A percentile compares a stretch with the other conserved stretches of the same genome.
Conservation (phyloP, 768 basidiomycete species). For the Daedaleopsis sinensis region DNA sequence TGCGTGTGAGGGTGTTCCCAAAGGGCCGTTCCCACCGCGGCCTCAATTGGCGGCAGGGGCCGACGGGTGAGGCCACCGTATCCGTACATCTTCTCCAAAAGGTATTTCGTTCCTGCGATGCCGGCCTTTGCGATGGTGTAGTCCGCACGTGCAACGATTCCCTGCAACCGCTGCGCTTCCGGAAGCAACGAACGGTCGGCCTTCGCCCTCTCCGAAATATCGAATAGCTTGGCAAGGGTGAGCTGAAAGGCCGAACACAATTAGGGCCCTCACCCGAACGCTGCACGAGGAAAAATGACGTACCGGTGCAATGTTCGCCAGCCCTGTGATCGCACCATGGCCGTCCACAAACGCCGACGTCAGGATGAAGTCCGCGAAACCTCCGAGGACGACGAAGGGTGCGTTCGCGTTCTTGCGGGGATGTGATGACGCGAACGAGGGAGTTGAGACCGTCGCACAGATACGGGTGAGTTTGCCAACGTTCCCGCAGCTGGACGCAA, state of each 20-base stretch:
- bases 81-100: slow-evolving; percentile 72
- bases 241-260: slow-evolving; percentile 39
- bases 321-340: slow-evolving; percentile 89
- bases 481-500: slow-evolving; percentile 69
- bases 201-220: slow-evolving; percentile 58
- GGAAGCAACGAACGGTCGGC: slow-evolving; percentile 58
- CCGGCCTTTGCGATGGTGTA: slow-evolving; percentile 75
- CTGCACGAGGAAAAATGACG: slow-evolving; percentile 23
- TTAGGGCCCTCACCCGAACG: background rate
- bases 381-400: slow-evolving; percentile 85
- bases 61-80: slow-evolving; percentile 79
- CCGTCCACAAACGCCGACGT: slow-evolving; percentile 73
- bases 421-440: slow-evolving; percentile 55
- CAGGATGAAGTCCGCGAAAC: slow-evolving; percentile 82
- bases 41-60: slow-evolving; percentile 71
- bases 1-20: slow-evolving; percentile 75
- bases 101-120: slow-evolving; percentile 83
- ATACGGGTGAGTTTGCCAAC: slow-evolving; percentile 91
- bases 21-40: slow-evolving; percentile 56
- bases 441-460: slow-evolving; percentile 61
- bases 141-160: slow-evolving; percentile 79
- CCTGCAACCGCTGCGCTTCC: slow-evolving; percentile 77
- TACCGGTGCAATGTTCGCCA: slow-evolving; percentile 85
- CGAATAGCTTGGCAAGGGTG: slow-evolving; percentile 60
- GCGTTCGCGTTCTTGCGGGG: slow-evolving; percentile 69